phyloP scores from a whole-genome alignment of 2,329 filamentous ascomycete genomes.

The Graphium sp. region DNA sequence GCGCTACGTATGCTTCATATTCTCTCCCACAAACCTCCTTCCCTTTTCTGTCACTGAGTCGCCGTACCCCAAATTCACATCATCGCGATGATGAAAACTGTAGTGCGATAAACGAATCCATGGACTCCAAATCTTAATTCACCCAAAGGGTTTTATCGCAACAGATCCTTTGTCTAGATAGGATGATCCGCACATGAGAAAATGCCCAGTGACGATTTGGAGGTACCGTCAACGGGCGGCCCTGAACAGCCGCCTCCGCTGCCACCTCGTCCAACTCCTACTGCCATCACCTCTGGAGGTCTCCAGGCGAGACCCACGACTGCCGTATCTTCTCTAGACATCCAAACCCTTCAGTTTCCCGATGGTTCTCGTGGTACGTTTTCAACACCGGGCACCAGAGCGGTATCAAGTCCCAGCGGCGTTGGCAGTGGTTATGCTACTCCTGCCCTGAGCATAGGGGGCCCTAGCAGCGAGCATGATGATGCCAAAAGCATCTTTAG shows the following conservation, averaged over 20 bases:
- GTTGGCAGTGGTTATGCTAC: slow-evolving; percentile 21
- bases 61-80: no score
- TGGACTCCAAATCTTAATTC: no score
- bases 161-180: no score
- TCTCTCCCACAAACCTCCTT: no score
- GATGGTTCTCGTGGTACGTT: slow-evolving; percentile 54
- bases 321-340: slow-evolving; percentile 65
- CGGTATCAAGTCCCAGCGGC: slow-evolving; percentile 16
- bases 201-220: no score
- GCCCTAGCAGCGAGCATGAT: slow-evolving; percentile 30
- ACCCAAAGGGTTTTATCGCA: no score
- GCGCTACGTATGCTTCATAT: no score
- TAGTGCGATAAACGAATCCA: no score
- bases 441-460: slow-evolving; percentile 14
- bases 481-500: slow-evolving; percentile 52
- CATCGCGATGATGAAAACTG: no score
- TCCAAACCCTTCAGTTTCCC: slow-evolving; percentile 58
- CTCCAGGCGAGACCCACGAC: slow-evolving; percentile 59
- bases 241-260: slow-evolving; percentile 35
- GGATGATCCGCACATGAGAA: no score
- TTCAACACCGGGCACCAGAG: slow-evolving; percentile 18
- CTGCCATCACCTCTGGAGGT: slow-evolving; percentile 12
- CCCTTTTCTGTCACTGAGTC: no score
- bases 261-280: slow-evolving; percentile 30
- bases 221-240: no score